Evolutionary conservation across 164 flowering plant species (phyloP).

Genomic region (Sedum album): DNA sequence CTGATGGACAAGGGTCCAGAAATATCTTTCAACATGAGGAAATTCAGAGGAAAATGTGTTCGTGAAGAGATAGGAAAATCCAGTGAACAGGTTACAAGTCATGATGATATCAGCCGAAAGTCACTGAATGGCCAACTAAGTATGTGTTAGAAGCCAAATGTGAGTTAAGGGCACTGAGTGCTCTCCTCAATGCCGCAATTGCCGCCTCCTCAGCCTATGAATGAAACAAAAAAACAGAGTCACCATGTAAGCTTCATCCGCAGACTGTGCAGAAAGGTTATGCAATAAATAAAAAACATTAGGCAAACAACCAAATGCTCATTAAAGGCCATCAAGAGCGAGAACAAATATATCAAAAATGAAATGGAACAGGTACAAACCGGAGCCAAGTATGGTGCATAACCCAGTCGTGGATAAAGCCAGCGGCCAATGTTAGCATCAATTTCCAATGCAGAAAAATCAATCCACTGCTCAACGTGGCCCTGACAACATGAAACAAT

Average conservation of each 20-base stretch:
- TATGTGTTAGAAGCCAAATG: slow-evolving; percentile 75
- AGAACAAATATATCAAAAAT: background rate
- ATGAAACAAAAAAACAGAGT: background rate
- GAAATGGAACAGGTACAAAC: slow-evolving; percentile 22
- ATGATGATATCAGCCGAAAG: slow-evolving; percentile 50
- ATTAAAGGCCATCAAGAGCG: background rate
- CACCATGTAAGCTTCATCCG: too few relatives aligned
- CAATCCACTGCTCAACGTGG: slow-evolving; percentile 79
- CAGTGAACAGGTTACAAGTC: slow-evolving; percentile 56
- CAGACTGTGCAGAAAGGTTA: too few relatives aligned
- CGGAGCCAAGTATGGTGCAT: slow-evolving; percentile 30
- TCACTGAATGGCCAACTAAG: slow-evolving; percentile 40
- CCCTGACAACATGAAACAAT: slow-evolving; percentile 27
- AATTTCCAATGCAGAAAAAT: slow-evolving; percentile 64
- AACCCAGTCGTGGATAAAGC: slow-evolving; percentile 51
- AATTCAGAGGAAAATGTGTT: slow-evolving; percentile 78
- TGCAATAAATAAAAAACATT: too few relatives aligned
- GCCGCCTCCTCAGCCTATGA: slow-evolving; percentile 62
- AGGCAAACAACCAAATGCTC: background rate
- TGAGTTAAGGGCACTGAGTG: slow-evolving; percentile 51
- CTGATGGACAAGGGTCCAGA: slow-evolving; percentile 94
- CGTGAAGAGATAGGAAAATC: slow-evolving; percentile 42
- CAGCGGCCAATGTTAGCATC: slow-evolving; percentile 39
- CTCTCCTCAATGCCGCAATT: slow-evolving; percentile 67
- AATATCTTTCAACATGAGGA: slow-evolving; percentile 94